phyloP scores from a whole-genome alignment of 2,329 filamentous ascomycete genomes.

The Anisogramma anomala region DNA sequence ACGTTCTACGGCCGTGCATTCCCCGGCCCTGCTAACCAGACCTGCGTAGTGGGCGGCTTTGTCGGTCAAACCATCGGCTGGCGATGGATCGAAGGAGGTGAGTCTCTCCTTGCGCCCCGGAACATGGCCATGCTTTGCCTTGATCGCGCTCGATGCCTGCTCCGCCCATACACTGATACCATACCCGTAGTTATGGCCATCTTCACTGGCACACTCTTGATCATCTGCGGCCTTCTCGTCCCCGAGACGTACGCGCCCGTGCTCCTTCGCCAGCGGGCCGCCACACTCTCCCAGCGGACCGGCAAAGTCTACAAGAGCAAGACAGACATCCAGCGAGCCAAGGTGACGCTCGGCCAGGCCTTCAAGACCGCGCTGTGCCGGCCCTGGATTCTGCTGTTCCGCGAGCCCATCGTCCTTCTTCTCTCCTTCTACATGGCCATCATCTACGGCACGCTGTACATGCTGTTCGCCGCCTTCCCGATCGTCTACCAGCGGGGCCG shows the following conservation, averaged over 20 bases:
- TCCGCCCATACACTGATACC: no score
- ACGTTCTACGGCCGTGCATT: background rate
- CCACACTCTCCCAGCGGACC: constrained; percentile 36
- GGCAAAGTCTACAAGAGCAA: constrained; percentile 45
- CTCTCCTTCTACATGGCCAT: constrained; percentile 54
- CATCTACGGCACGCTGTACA: constrained; percentile 42
- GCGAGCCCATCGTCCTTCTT: constrained; percentile 55
- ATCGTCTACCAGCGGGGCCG: constrained; percentile 50
- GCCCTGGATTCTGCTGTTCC: constrained; percentile 54
- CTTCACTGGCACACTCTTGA: constrained; percentile 48
- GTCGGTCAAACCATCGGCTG: constrained; percentile 47
- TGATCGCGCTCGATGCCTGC: no score
- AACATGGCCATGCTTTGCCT: no score
- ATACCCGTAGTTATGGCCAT: constrained; percentile 38
- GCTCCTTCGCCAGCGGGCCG: constrained; percentile 41
- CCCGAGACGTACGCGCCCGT: constrained; percentile 51
- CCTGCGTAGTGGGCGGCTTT: constrained; percentile 48
- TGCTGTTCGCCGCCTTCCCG: constrained; percentile 43
- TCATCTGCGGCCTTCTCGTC: constrained; percentile 36
- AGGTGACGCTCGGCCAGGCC: constrained; percentile 31
- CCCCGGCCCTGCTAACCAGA: constrained; percentile 19
- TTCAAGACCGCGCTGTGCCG: constrained; percentile 47
- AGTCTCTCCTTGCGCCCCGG: no score
- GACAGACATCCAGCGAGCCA: constrained; percentile 32
- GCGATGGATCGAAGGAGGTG: constrained; percentile 50